Conservation (phyloP, 2,329 filamentous ascomycete species). For the Paracoccidioides brasiliensis region DNA sequence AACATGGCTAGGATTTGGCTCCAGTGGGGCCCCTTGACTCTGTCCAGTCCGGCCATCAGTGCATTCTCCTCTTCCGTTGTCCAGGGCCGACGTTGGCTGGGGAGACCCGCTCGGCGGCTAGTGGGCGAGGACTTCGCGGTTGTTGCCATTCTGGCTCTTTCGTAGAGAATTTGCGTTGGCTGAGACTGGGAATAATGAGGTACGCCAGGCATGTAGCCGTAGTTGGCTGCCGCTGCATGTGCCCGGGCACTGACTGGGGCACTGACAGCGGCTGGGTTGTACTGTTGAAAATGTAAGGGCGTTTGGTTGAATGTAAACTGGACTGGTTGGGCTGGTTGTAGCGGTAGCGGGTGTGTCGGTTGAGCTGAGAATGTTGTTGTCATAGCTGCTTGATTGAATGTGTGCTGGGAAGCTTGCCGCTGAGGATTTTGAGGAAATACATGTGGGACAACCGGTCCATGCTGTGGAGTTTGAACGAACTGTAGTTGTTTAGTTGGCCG, state of each 20-base stretch:
- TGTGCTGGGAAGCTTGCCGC: conserved; percentile 4
- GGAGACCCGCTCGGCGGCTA: conserved; percentile 39
- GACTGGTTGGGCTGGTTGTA: conserved; percentile 60
- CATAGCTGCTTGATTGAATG: conserved; percentile 35
- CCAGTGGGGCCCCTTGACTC: conserved; percentile 86
- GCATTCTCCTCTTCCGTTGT: conserved; percentile 81
- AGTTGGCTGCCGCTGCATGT: conserved; percentile 25
- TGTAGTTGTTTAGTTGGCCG: not conserved
- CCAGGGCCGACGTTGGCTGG: conserved; percentile 62
- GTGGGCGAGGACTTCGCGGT: conserved; percentile 43
- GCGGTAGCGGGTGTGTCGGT: conserved; percentile 42
- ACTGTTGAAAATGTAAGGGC: conserved; percentile 30
- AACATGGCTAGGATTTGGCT: conserved; percentile 80
- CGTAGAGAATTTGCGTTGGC: conserved; percentile 44
- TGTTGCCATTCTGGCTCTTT: conserved; percentile 43
- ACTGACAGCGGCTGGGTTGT: conserved; percentile 22
- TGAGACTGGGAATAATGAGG: conserved; percentile 36
- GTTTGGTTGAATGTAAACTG: conserved; percentile 28
- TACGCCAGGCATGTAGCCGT: conserved; percentile 33
- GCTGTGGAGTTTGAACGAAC: conserved; percentile 1
- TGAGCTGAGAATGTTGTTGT: conserved; percentile 2
- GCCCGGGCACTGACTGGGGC: conserved; percentile 18
- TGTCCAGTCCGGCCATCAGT: conserved; percentile 74
- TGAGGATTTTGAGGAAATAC: conserved; percentile 1
- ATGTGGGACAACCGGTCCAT: not conserved